Evolutionary conservation across 176 grass and related monocot genomes (phyloP).

Genomic region (Lolium perenne): DNA sequence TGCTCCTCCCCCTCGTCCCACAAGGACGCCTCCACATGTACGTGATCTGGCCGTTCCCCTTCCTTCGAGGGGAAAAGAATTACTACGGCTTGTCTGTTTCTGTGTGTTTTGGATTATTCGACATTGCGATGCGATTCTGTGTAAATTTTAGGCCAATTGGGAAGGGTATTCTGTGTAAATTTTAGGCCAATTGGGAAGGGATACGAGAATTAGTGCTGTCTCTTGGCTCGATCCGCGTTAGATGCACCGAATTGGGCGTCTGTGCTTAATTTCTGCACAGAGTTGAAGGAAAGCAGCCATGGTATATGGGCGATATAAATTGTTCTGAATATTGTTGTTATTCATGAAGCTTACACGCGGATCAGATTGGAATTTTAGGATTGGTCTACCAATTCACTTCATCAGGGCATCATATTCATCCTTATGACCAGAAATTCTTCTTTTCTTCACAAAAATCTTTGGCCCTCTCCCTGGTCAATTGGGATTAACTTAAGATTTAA

Average conservation of each 20-base stretch:
- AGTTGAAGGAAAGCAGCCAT: not conserved
- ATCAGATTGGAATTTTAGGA: not conserved
- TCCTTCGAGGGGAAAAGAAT: not conserved
- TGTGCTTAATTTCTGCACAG: not conserved
- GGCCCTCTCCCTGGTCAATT: not conserved
- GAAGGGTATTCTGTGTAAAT: not conserved
- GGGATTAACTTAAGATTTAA: conserved; percentile 26
- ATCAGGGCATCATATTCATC: not conserved
- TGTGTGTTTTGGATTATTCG: not conserved
- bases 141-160: not conserved
- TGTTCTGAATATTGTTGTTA: not conserved
- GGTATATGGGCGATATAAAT: not conserved
- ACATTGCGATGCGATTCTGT: conserved; percentile 3
- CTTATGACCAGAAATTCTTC: not conserved
- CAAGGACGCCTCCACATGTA: conserved; percentile 52
- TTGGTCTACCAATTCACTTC: not conserved
- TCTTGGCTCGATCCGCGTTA: not conserved
- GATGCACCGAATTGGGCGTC: not conserved
- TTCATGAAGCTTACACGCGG: not conserved
- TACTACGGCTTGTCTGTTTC: not conserved
- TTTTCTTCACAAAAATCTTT: not conserved
- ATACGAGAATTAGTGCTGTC: not conserved
- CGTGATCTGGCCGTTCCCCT: conserved; percentile 32
- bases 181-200: not conserved
- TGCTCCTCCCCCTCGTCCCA: conserved; percentile 1